Base-by-base conservation (phyloP, 225 moss, liverwort and hornwort genomes). In the Physcomitrellopsis africana region DNA sequence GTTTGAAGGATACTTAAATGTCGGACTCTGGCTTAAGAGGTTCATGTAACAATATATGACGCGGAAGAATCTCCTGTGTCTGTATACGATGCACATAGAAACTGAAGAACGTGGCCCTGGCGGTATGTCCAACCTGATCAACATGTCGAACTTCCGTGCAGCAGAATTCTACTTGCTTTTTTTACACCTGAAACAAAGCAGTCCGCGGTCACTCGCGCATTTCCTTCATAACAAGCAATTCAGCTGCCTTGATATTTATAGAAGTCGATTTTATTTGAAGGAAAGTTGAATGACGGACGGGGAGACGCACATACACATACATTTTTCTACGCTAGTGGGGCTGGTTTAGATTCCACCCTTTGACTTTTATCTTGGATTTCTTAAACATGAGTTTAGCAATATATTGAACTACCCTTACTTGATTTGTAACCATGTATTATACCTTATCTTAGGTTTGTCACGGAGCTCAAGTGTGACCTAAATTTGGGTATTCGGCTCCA, bases 1-100 rank as follows among this genome's bases (percentile, higher is more conserved):
- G 76, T 97, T 93, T 48, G 94, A 97, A 63, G 89, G 94, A 69
- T 94, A 76, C 69, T 67, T 97, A 24, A 97, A 94, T 55, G 80
- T 87, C 43, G 94, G 94, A 49, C 63, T 82, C 22, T 96, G 96
- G 96, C 76, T 96, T 26, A 94, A 92, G 66, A 87, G 94, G 63
- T 92, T 94, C 77, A 80, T 86, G 63, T 87, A 64, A 83, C 52
- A 46, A 23, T 17, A 77, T 3, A 48, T n/a, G 45, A 15, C 29
- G 41, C 48, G 74, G 59, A 60, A 72, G 42, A 43, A 23, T n/a
- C 57, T 37, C 62, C 52, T 16, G 11, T 62, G 44, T 11, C 47
- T 67, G 56, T 53, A 61, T 17, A 42, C 15, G 16, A 45, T 48
- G 43, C 17, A 1, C 1, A 20, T 62, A 46, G 45, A 37, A 42